Base-by-base conservation (phyloP, 305 asterid genomes). In the Fraxinus sp. region DNA sequence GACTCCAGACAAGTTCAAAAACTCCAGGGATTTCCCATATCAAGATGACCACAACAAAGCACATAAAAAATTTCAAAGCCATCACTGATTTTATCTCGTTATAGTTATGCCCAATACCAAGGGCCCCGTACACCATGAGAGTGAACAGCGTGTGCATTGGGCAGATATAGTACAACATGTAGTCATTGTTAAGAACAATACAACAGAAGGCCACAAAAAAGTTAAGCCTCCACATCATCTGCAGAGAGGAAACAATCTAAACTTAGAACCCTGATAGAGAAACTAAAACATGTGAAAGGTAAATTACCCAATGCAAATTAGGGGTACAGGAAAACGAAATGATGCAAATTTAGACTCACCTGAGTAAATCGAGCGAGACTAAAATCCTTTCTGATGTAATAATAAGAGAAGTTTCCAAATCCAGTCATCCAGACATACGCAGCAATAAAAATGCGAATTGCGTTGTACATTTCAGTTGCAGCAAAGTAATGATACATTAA, bases 171-270 rank as follows among this genome's bases (percentile, higher is more conserved):
- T 96, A 96, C 66, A 96, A 88, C 99, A 92, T 92, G 84, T 94
- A 96, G 89, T 94, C 98, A 59, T 96, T 96, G 87, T 92, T 94
- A 26, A 96, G 97, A 86, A 93, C 92, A 83, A 94, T 88, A 85
- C 98, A 96, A 83, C 96, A 92, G 75, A 96, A 92, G 81, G 93
- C 93, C 86, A 96, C 99, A 80, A 93, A 96, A 85, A 94, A 96
- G 87, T 96, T 96, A 70, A 96, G 96, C 94, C 99, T 91, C 99
- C 99, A 96, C 99, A 96, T 96, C 99, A 96, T 96, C 99, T 96
- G 99, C 92, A 92, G 72, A 87, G 79, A 39, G 83, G 86, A 84
- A 82, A 76, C 71, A 32, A 81, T 70, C 77, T 59, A 22, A 68
- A 84, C 35, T 86, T 81, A 83, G 83, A 82, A 37, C 24, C 39